Conservation (phyloP, 108 stramenopile species). For the Fragilaria radians region DNA sequence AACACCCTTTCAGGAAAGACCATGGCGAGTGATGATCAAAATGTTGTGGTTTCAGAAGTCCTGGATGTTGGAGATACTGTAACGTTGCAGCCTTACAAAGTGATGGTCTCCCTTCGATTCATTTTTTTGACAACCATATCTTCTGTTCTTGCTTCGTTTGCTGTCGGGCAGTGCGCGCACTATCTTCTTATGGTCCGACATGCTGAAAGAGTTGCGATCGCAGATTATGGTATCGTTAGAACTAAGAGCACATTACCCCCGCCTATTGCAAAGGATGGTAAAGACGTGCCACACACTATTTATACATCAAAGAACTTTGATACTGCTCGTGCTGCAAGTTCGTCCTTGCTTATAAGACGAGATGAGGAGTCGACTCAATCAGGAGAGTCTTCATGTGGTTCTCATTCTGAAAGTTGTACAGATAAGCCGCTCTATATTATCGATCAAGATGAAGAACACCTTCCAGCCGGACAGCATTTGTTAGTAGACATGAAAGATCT, state of each 20-base stretch:
- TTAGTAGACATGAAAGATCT: conserved; percentile 59
- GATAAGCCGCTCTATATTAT: background rate
- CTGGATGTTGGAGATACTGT: too few species aligned
- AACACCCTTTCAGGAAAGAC: too few species aligned
- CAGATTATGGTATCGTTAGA: background rate
- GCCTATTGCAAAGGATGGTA: conserved; percentile 29
- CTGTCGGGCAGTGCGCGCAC: conserved; percentile 41
- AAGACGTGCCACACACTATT: conserved; percentile 42
- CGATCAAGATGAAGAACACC: conserved; percentile 43
- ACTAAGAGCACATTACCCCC: conserved; percentile 22
- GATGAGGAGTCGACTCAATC: conserved; percentile 7
- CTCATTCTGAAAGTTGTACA: background rate
- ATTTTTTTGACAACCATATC: conserved; percentile 26
- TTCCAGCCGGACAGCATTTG: conserved; percentile 68
- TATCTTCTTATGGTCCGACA: conserved; percentile 20
- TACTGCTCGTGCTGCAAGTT: conserved; percentile 14
- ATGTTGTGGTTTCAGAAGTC: too few species aligned
- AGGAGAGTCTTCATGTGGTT: background rate
- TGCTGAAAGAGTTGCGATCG: background rate
- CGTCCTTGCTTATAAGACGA: conserved; percentile 1
- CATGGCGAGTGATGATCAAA: too few species aligned
- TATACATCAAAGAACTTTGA: conserved; percentile 61
- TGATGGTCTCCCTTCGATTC: conserved; percentile 30
- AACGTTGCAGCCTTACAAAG: conserved; percentile 8
- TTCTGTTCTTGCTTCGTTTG: conserved; percentile 30